A percentile compares a stretch with the other conserved stretches of the same genome.
Conservation (phyloP, 2,329 filamentous ascomycete genomes). For the Raffaelea deltoideospora region DNA sequence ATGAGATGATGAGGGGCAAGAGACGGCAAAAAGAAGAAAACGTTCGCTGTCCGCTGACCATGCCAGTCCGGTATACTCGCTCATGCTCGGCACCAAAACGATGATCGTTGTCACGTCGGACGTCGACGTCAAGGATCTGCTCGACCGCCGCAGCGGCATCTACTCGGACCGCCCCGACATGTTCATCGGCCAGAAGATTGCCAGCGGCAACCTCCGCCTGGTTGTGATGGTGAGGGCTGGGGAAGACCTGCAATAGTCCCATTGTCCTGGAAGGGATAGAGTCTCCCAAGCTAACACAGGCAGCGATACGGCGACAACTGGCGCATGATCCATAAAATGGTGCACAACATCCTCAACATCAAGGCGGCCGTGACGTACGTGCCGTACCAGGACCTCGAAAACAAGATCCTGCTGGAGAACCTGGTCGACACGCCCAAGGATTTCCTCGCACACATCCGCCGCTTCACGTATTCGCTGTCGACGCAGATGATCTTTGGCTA, state of each 20-base stretch:
- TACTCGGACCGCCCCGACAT: slow-evolving; percentile 30
- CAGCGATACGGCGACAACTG: slow-evolving; percentile 17
- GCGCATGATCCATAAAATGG: slow-evolving; percentile 20
- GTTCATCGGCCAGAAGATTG: slow-evolving; percentile 8
- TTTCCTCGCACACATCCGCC: slow-evolving; percentile 12
- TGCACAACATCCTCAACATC: slow-evolving; percentile 31
- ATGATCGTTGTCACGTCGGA: slow-evolving; percentile 22
- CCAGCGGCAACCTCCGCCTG: background rate
- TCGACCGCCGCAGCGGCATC: slow-evolving; percentile 32
- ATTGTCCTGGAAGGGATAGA: too few species aligned
- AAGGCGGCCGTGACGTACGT: slow-evolving; percentile 31
- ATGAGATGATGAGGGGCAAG: too few species aligned
- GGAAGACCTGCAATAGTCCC: too few species aligned
- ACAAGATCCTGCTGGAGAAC: slow-evolving; percentile 35
- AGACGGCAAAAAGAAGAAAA: background rate
- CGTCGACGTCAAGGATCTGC: slow-evolving; percentile 27
- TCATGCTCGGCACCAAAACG: slow-evolving; percentile 31
- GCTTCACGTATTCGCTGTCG: slow-evolving; percentile 7
- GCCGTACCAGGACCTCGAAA: slow-evolving; percentile 40
- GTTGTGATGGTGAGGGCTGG: slow-evolving; percentile 1
- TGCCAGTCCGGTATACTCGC: slow-evolving; percentile 28
- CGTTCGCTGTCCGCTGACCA: background rate
- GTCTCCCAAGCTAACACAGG: too few species aligned
- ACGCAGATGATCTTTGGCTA: slow-evolving; percentile 10
- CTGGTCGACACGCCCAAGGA: slow-evolving; percentile 21